These are phyloP conservation scores for Amanita muscaria DNA, from an alignment of 768 basidiomycete genomes.

Conservation along the genomic window DNA sequence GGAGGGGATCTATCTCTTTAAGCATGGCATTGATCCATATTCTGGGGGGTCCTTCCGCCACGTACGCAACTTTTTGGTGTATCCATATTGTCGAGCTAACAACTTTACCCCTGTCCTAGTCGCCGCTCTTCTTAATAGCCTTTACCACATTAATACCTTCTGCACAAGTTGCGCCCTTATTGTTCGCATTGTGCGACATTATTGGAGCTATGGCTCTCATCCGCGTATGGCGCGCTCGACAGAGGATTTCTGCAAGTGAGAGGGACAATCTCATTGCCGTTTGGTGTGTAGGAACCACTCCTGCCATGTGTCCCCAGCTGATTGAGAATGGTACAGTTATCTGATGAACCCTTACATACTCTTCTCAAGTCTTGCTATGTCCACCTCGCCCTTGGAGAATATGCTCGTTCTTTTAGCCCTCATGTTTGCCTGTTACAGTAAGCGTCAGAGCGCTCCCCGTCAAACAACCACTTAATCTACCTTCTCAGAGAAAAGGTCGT, in stretches of 20 bases:
- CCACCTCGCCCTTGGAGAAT: conserved; percentile 81
- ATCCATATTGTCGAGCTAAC: neutral
- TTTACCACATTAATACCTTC: conserved; percentile 66
- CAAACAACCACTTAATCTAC: neutral
- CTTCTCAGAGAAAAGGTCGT: conserved; percentile 44
- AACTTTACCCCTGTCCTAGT: conserved; percentile 35
- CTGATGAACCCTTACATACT: conserved; percentile 86
- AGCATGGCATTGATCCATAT: conserved; percentile 78
- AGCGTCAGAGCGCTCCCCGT: neutral
- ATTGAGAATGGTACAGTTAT: conserved; percentile 41
- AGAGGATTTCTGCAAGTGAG: conserved; percentile 34
- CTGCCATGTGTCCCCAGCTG: neutral
- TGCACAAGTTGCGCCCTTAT: conserved; percentile 38
- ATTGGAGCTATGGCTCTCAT: conserved; percentile 61
- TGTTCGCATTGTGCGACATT: conserved; percentile 69
- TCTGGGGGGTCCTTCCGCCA: conserved; percentile 81
- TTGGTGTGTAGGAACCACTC: conserved; percentile 38
- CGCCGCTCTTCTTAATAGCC: conserved; percentile 67
- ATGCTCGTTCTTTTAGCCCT: conserved; percentile 56
- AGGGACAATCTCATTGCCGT: conserved; percentile 58
- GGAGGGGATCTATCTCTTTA: conserved; percentile 81
- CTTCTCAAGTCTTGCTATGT: conserved; percentile 69
- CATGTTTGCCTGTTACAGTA: conserved; percentile 64
- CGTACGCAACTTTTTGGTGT: conserved; percentile 32
- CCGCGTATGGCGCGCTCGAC: conserved; percentile 58